Percentiles rank a stretch among this genome's conserved stretches.
phyloP scores from a whole-genome alignment of 1,284 basidiomycete species.

The Rhodotorula sp. region DNA sequence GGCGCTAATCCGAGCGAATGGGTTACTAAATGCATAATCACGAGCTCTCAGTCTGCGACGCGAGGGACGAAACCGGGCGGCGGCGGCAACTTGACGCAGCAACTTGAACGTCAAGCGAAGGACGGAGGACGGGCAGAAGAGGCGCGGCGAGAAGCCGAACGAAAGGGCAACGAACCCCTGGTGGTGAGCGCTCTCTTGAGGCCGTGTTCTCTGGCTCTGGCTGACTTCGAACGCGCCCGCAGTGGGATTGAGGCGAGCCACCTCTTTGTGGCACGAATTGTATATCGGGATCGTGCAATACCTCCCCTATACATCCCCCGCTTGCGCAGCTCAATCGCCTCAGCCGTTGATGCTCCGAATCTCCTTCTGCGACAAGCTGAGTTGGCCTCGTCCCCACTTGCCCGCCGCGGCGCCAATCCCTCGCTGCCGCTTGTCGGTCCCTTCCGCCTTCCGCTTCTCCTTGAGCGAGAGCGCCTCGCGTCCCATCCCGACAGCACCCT shows the following conservation, averaged over 20 bases:
- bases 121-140: conserved; percentile 27
- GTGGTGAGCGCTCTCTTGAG: conserved; percentile 5
- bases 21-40: no score
- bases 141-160: conserved; percentile 21
- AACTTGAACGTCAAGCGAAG: conserved; percentile 13
- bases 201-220: neutral
- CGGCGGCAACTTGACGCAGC: conserved; percentile 19
- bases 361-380: conserved; percentile 34
- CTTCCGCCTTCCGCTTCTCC: conserved; percentile 37
- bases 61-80: conserved; percentile 2
- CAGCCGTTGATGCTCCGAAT: conserved; percentile 19
- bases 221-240: neutral
- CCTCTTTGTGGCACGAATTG: neutral
- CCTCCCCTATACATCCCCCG: neutral
- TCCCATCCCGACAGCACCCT: neutral
- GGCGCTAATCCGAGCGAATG: no score
- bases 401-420: conserved; percentile 33
- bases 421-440: conserved; percentile 35
- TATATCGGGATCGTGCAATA: neutral
- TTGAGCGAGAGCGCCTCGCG: conserved; percentile 34
- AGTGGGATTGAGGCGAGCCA: conserved; percentile 28
- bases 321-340: neutral
- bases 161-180: conserved; percentile 11
- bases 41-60: neutral
- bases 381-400: conserved; percentile 27